Base-by-base conservation (phyloP, 805 yeast genomes). In the Candida maesae region DNA sequence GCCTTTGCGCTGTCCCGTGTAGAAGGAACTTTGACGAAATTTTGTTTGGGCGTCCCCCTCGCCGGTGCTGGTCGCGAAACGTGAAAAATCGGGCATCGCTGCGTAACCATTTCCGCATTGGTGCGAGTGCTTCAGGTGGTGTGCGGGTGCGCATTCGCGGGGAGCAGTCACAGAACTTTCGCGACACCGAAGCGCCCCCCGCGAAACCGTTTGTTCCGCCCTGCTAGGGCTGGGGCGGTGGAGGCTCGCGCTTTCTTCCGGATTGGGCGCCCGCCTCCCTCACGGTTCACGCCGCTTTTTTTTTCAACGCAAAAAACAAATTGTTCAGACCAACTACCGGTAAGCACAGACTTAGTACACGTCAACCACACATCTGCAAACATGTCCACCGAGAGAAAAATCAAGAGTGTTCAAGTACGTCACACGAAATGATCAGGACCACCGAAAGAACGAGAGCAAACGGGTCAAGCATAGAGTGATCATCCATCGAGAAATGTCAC, bases 331-430 rank as follows among this genome's bases (percentile, higher is more conserved):
- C 38, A 34, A 29, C 34, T 33, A 44, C n/a, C n/a, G n/a, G n/a
- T n/a, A n/a, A n/a, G n/a, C n/a, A n/a, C n/a, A n/a, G n/a, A n/a
- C n/a, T n/a, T n/a, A n/a, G n/a, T 36, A 36, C 26, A 28, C 26
- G 36, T 25, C 38, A 21, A 47, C 27, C 35, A 38, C 45, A 42
- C 42, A 35, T 32, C 41, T 59, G 61, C 64, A 67, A 69, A 53
- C 67, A 79, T 78, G 84, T 78, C 84, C 69, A 70, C 88, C 66
- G 71, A 46, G 49, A 49, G 37, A 41, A 44, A 54, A 50, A 58
- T 74, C 71, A 88, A 84, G 79, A 82, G 90, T 76, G 91, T 84
- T 70, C 90, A 83, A 79, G 89, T 81, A 81, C 77, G 89, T 81
- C 51, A 33, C 25, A 33, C 25, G 11, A 31, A 23, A 19, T 28